phyloP scores from a whole-genome alignment of 768 basidiomycete species.

The Lactarius quietus region DNA sequence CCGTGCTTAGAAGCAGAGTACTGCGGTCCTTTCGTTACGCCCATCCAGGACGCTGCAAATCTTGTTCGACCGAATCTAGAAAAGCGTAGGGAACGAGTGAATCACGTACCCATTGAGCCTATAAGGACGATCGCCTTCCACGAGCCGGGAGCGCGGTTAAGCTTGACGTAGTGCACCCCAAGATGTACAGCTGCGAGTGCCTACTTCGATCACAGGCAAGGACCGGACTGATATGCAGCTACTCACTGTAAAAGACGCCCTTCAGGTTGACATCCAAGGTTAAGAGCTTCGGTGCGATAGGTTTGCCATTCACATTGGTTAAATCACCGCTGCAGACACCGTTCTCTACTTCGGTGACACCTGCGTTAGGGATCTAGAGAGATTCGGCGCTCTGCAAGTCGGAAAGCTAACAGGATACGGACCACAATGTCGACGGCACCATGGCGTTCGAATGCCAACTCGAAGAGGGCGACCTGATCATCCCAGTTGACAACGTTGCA shows the following conservation, averaged over 20 bases:
- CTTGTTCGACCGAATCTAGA: background rate
- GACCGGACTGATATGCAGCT: background rate
- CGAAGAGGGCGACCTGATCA: constrained; percentile 33
- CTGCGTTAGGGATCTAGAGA: constrained; percentile 28
- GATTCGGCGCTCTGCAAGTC: background rate
- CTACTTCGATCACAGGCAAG: background rate
- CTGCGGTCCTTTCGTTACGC: constrained; percentile 26
- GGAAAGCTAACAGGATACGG: constrained; percentile 11
- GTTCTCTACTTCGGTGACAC: constrained; percentile 13
- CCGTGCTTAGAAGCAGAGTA: constrained; percentile 35
- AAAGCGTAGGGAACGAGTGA: background rate
- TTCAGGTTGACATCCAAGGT: constrained; percentile 34
- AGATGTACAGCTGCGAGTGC: constrained; percentile 31
- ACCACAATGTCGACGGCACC: constrained; percentile 35
- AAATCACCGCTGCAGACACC: constrained; percentile 15
- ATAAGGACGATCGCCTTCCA: constrained; percentile 34
- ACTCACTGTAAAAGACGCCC: constrained; percentile 34
- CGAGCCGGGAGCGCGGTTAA: constrained; percentile 15
- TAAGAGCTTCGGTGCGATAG: constrained; percentile 28
- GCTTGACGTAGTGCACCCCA: constrained; percentile 33
- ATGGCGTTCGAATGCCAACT: constrained; percentile 29
- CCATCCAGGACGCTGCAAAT: constrained; percentile 30
- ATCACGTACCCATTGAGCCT: constrained; percentile 34
- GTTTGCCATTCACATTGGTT: constrained; percentile 28
- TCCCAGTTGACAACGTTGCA: constrained; percentile 31